Conservation (phyloP, 2,329 filamentous ascomycete species). For the Cladosporium phlei region DNA sequence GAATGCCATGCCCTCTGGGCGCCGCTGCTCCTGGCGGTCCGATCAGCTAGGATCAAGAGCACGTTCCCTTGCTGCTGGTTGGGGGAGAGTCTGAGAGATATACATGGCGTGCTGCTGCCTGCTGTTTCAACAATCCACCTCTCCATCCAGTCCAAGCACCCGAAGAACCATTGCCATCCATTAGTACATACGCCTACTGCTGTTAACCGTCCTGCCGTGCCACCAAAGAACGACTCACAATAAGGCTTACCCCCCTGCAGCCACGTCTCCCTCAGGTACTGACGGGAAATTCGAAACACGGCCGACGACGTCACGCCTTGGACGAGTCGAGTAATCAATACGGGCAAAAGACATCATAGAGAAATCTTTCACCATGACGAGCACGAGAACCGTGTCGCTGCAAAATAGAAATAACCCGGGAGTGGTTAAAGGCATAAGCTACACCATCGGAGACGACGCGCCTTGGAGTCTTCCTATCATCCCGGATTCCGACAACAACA, state of each 20-base stretch:
- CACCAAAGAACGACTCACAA: too few species aligned
- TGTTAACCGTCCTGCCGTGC: too few species aligned
- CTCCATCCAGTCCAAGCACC: slow-evolving; percentile 5
- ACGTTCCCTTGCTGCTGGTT: slow-evolving; percentile 3
- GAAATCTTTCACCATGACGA: too few species aligned
- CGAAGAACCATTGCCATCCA: too few species aligned
- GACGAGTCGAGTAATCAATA: too few species aligned
- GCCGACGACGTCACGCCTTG: slow-evolving; percentile 8
- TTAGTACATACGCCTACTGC: too few species aligned
- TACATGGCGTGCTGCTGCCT: too few species aligned
- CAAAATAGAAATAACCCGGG: slow-evolving; percentile 8
- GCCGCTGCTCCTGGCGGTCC: slow-evolving; percentile 2
- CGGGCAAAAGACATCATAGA: too few species aligned
- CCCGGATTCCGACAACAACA: slow-evolving; percentile 6
- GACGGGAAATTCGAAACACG: slow-evolving; percentile 5
- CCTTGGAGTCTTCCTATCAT: slow-evolving; percentile 30
- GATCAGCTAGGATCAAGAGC: too few species aligned
- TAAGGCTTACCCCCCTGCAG: too few species aligned
- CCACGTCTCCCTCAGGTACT: too few species aligned
- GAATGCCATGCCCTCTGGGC: slow-evolving; percentile 1
- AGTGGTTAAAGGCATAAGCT: slow-evolving; percentile 33
- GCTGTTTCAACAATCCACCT: too few species aligned
- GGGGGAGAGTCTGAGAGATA: not conserved
- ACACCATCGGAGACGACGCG: slow-evolving; percentile 31
- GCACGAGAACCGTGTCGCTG: slow-evolving; percentile 7